phyloP scores from a whole-genome alignment of 2,329 filamentous ascomycete genomes.

The Aureobasidium sp. region DNA sequence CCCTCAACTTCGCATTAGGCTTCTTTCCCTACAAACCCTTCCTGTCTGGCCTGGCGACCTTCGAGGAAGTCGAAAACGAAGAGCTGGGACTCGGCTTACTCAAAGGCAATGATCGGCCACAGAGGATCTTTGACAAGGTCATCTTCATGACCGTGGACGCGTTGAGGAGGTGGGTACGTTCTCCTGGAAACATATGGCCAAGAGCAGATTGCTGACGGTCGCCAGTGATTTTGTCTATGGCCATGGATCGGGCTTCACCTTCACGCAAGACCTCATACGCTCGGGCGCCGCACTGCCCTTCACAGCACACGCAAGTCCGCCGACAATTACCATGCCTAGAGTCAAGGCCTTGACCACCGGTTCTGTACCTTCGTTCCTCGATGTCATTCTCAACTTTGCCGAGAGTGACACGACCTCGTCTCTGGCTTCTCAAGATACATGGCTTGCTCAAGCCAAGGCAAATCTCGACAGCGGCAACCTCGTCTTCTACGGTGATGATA shows the following conservation, averaged over 20 bases:
- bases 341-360: slow-evolving; percentile 97
- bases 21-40: slow-evolving; percentile 99
- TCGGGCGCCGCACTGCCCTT: slow-evolving; percentile 80
- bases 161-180: slow-evolving; percentile 59
- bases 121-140: slow-evolving; percentile 74
- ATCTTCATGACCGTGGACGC: slow-evolving; percentile 99
- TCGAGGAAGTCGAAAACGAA: slow-evolving; percentile 17
- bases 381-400: slow-evolving; percentile 92
- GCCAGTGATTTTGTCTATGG: slow-evolving; percentile 86
- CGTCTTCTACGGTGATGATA: slow-evolving; percentile 95
- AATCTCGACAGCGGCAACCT: slow-evolving; percentile 53
- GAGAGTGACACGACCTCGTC: slow-evolving; percentile 92
- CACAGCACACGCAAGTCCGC: slow-evolving; percentile 90
- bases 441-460: slow-evolving; percentile 80
- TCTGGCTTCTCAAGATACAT: slow-evolving; percentile 82
- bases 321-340: slow-evolving; percentile 96
- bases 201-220: slow-evolving; percentile 16
- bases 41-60: slow-evolving; percentile 66
- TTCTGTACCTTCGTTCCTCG: slow-evolving; percentile 95
- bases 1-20: slow-evolving; percentile 66
- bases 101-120: slow-evolving; percentile 43
- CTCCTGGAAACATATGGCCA: background rate
- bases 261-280: slow-evolving; percentile 82
- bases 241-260: slow-evolving; percentile 69
- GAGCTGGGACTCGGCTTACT: slow-evolving; percentile 10